Conservation (phyloP, 345 rosid species). For the Linum trigynum region DNA sequence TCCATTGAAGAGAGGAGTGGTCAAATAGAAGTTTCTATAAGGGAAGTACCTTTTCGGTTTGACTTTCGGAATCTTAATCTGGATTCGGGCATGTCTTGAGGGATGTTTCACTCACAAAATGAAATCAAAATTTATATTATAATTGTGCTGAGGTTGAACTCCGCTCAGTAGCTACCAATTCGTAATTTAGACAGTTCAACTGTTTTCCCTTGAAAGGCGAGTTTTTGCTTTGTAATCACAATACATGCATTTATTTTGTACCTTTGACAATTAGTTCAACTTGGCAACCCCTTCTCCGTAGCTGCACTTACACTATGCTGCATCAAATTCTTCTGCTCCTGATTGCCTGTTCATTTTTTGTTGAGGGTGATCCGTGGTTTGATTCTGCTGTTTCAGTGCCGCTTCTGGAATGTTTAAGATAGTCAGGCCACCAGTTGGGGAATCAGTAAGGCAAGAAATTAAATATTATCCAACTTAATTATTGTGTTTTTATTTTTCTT, state of each 20-base stretch:
- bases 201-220: background rate
- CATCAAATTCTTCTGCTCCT: background rate
- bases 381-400: slow-evolving; percentile 34
- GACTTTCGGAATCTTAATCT: background rate
- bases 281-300: background rate
- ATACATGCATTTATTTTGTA: background rate
- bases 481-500: slow-evolving; percentile 8
- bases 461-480: slow-evolving; percentile 7
- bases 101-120: background rate
- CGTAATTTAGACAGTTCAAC: too few species aligned
- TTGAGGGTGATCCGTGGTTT: slow-evolving; percentile 2
- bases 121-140: background rate
- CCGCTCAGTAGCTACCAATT: background rate
- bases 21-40: too few species aligned
- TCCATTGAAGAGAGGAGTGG: background rate
- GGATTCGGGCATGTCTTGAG: background rate
- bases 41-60: background rate
- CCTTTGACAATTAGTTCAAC: background rate
- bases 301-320: slow-evolving; percentile 1
- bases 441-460: slow-evolving; percentile 62
- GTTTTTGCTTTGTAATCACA: background rate
- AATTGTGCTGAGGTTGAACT: background rate
- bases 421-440: slow-evolving; percentile 91
- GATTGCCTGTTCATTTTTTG: background rate
- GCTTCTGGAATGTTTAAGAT: slow-evolving; percentile 76